Evolutionary conservation across 2,329 filamentous ascomycete genomes (phyloP), one percentile per base, ranked within the genome.

Genomic region (Incumbomyces delicatus): DNA sequence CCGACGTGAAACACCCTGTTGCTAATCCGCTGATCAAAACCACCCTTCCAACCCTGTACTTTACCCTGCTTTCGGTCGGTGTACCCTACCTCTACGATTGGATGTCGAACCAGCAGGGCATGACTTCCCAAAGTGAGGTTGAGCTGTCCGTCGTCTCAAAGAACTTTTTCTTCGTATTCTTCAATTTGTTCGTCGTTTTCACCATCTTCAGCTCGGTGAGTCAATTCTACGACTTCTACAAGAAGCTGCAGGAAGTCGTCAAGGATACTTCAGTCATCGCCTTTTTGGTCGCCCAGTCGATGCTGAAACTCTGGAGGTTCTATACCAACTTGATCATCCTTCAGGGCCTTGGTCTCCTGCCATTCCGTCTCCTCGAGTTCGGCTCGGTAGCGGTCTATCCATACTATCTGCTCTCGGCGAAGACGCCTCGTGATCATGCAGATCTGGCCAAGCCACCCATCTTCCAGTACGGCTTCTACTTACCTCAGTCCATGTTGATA

Each of bases 81-180:
- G 89, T 96, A 1, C 94, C 92, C 0, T 96, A 94, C 61, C 71
- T 98, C 0, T 98, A 98, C 68, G 88, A 94, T 57, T 95, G 82
- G 71, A 76, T 98, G 10, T 87, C 90, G 2, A 89, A 89, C 62
- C 76, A 80, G 44, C 92, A 98, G 69, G 92, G 92, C 41, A 94
- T 94, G 81, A 87, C 95, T 43, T 96, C 92, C 0, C 86, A 88
- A 57, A 87, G 87, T 37, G 92, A 98, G 52, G 82, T 98, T 17
- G 92, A 96, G 64, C 74, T 98, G 6, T 96, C 92, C 0, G 75
- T 94, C 37, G 90, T 98, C 54, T 95, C 87, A 45, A 98, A 98
- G 70, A 98, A 96, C 66, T 98, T 96, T 69, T 95, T 96, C 74
- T 98, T 98, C 63, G 89, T 85, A 8, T 98, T 98, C 66, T 96